A percentile compares a stretch with the other conserved stretches of the same genome.
Conservation (phyloP, 2,329 filamentous ascomycete species). For the Rutstroemia sp. region DNA sequence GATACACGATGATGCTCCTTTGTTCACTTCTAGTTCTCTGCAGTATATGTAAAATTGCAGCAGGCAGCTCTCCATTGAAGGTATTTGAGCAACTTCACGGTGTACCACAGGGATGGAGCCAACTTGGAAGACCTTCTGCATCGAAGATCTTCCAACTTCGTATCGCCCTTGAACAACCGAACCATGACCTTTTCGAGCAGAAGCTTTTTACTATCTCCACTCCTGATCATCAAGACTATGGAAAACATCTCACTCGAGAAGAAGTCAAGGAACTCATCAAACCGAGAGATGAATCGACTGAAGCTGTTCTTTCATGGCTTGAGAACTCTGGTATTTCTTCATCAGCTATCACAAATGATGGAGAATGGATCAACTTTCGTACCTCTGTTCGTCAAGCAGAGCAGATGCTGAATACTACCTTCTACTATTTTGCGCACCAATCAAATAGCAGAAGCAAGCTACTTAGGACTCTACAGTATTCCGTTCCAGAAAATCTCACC, state of each 20-base stretch:
- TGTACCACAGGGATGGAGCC: slow-evolving; percentile 21
- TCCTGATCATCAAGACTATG: slow-evolving; percentile 43
- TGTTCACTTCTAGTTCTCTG: not conserved
- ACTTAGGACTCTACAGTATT: slow-evolving; percentile 41
- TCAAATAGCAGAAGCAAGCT: slow-evolving; percentile 38
- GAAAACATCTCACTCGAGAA: slow-evolving; percentile 42
- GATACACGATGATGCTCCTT: slow-evolving; percentile 7
- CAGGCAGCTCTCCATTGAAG: slow-evolving; percentile 5
- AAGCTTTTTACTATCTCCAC: slow-evolving; percentile 36
- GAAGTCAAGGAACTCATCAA: slow-evolving; percentile 46
- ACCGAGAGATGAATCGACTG: slow-evolving; percentile 42
- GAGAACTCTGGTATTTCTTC: slow-evolving; percentile 40
- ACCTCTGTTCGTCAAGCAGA: slow-evolving; percentile 26
- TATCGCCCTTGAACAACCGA: slow-evolving; percentile 34
- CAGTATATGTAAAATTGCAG: slow-evolving; percentile 6
- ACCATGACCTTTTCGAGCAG: slow-evolving; percentile 37
- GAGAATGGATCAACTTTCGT: slow-evolving; percentile 41
- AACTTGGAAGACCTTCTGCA: slow-evolving; percentile 15
- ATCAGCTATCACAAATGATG: slow-evolving; percentile 41
- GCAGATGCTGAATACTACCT: slow-evolving; percentile 29
- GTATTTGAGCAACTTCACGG: slow-evolving; percentile 20
- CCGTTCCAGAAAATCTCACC: slow-evolving; percentile 30
- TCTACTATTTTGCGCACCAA: slow-evolving; percentile 28
- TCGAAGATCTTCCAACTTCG: slow-evolving; percentile 15
- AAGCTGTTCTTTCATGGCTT: slow-evolving; percentile 48